Evolutionary conservation across 2,329 filamentous ascomycete genomes (phyloP).

Genomic region (Epichloe coenophiala): DNA sequence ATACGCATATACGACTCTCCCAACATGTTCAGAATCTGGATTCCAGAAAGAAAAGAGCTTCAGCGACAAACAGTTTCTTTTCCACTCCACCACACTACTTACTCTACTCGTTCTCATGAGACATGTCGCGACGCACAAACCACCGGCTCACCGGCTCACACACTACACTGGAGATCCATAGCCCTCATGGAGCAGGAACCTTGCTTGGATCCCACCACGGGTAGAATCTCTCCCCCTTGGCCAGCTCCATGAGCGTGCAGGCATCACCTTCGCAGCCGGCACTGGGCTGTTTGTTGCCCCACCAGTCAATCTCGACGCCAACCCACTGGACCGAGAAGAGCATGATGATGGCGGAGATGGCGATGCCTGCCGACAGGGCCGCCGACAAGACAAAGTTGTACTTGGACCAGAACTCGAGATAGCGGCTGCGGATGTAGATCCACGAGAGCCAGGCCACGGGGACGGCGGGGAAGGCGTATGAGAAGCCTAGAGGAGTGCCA

Average conservation of each 20-base stretch:
- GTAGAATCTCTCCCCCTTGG: constrained; percentile 15
- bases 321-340: constrained; percentile 33
- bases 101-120: no score
- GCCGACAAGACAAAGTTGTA: constrained; percentile 35
- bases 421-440: constrained; percentile 31
- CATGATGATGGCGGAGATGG: constrained; percentile 31
- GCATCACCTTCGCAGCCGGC: constrained; percentile 13
- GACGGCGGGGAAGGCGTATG: constrained; percentile 33
- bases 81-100: no score
- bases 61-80: no score
- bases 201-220: constrained; percentile 14
- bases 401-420: constrained; percentile 34
- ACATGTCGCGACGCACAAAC: no score
- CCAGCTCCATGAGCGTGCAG: constrained; percentile 12
- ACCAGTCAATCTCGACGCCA: constrained; percentile 26
- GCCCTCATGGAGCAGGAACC: constrained; percentile 9
- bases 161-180: background rate
- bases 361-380: constrained; percentile 29
- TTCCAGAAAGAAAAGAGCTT: no score
- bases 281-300: constrained; percentile 26
- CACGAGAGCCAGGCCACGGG: constrained; percentile 34
- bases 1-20: no score
- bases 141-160: no score
- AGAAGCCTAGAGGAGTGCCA: constrained; percentile 13
- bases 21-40: no score